Percentiles rank a stretch among this genome's conserved stretches.
phyloP scores from a whole-genome alignment of 2,329 filamentous ascomycete genomes.

The Onygenales sp. region DNA sequence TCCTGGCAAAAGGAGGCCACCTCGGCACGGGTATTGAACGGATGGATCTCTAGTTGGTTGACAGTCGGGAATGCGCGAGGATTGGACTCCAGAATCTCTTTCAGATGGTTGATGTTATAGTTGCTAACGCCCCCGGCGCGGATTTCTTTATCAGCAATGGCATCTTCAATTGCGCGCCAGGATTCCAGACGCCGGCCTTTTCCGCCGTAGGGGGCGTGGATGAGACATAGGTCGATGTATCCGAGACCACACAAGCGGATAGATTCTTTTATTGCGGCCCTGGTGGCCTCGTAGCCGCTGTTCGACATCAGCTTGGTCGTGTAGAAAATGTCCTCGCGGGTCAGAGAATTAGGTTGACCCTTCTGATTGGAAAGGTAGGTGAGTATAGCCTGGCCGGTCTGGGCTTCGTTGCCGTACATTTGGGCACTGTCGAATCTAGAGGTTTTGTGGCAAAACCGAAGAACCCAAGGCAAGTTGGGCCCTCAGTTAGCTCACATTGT shows the following conservation, averaged over 20 bases:
- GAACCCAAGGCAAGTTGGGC: neutral
- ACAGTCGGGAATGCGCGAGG: slow-evolving; percentile 33
- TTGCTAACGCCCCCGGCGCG: slow-evolving; percentile 70
- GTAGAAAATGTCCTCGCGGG: slow-evolving; percentile 42
- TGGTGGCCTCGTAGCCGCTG: slow-evolving; percentile 36
- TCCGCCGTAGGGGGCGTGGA: slow-evolving; percentile 43
- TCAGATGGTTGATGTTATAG: slow-evolving; percentile 47
- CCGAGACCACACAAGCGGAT: slow-evolving; percentile 56
- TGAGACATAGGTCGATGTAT: slow-evolving; percentile 61
- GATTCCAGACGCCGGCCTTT: slow-evolving; percentile 35
- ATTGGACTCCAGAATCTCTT: slow-evolving; percentile 34
- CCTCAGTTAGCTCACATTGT: neutral
- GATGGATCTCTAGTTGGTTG: slow-evolving; percentile 37
- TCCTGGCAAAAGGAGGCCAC: slow-evolving; percentile 59
- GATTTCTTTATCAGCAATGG: slow-evolving; percentile 51
- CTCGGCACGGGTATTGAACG: slow-evolving; percentile 55
- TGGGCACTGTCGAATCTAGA: slow-evolving; percentile 45
- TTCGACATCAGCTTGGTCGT: slow-evolving; percentile 45
- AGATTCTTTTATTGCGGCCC: slow-evolving; percentile 47
- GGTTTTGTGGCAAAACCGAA: neutral
- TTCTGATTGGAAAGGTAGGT: slow-evolving; percentile 44
- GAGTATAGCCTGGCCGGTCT: slow-evolving; percentile 41
- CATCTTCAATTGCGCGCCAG: slow-evolving; percentile 58
- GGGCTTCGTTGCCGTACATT: slow-evolving; percentile 45
- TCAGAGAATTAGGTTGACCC: slow-evolving; percentile 22